A percentile compares a stretch with the other conserved stretches of the same genome.
Conservation (phyloP, 768 basidiomycete genomes). For the Suillus paluster region DNA sequence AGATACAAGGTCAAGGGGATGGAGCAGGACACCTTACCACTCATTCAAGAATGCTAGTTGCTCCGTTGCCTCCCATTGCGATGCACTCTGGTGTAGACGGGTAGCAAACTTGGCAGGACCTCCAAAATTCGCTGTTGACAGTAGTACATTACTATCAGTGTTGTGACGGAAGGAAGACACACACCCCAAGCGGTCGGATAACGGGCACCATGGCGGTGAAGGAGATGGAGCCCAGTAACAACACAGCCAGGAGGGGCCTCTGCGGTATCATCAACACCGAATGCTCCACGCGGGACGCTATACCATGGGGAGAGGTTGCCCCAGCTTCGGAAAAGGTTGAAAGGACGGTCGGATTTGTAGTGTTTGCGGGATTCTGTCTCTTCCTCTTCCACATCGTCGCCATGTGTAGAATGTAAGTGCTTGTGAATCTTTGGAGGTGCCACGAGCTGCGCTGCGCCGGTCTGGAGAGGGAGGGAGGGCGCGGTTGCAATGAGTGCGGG, state of each 20-base stretch:
- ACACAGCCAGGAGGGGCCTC: constrained; percentile 71
- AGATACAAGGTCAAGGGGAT: constrained; percentile 2
- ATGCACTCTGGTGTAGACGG: constrained; percentile 58
- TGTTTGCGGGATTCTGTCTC: constrained; percentile 29
- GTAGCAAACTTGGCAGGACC: constrained; percentile 61
- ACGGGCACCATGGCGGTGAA: constrained; percentile 84
- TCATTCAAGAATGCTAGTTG: constrained; percentile 77
- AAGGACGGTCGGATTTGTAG: constrained; percentile 37
- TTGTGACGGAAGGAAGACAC: constrained; percentile 24
- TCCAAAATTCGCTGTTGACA: constrained; percentile 58
- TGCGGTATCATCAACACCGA: constrained; percentile 75
- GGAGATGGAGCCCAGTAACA: constrained; percentile 74
- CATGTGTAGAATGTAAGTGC: constrained; percentile 2
- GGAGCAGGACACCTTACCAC: constrained; percentile 54
- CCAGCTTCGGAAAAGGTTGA: constrained; percentile 78
- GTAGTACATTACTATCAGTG: background rate
- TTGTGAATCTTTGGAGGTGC: constrained; percentile 40
- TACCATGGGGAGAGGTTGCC: constrained; percentile 90
- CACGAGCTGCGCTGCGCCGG: constrained; percentile 68
- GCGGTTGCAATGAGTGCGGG: constrained; percentile 74
- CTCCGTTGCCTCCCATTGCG: constrained; percentile 67
- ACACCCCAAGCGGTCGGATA: constrained; percentile 70
- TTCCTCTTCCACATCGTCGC: constrained; percentile 7
- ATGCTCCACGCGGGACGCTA: constrained; percentile 64
- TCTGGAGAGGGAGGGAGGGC: constrained; percentile 78